phyloP scores from a whole-genome alignment of 2,329 filamentous ascomycete genomes.

The Dactylellina drechsleri region DNA sequence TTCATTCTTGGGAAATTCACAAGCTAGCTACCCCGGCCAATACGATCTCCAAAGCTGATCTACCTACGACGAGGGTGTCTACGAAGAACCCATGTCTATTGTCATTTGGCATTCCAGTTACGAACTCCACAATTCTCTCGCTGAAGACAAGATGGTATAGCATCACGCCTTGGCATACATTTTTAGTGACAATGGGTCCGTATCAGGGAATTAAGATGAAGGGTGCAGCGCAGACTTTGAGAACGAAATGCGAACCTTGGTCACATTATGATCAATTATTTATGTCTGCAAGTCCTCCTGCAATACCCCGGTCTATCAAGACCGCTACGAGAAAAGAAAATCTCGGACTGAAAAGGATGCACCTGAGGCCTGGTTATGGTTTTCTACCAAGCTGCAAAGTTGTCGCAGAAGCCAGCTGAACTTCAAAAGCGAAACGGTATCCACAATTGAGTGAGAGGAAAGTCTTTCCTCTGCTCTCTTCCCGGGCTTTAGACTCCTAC shows the following conservation, averaged over 20 bases:
- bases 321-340: conserved; percentile 20
- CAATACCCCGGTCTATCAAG: conserved; percentile 22
- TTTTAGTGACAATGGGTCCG: conserved; percentile 28
- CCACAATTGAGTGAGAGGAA: conserved; percentile 37
- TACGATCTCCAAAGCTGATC: conserved; percentile 48
- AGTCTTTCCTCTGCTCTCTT: conserved; percentile 33
- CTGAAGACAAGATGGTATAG: conserved; percentile 33
- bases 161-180: conserved; percentile 26
- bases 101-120: conserved; percentile 38
- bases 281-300: conserved; percentile 22
- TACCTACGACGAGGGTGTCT: conserved; percentile 19
- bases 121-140: conserved; percentile 46
- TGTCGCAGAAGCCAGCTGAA: conserved; percentile 21
- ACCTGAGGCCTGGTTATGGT: conserved; percentile 34
- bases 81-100: conserved; percentile 22
- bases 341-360: conserved; percentile 25
- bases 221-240: conserved; percentile 31
- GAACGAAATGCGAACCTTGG: conserved; percentile 37
- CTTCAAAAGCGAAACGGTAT: conserved; percentile 50
- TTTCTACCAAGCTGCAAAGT: conserved; percentile 13
- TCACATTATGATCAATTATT: conserved; percentile 39
- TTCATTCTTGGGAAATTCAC: conserved; percentile 40
- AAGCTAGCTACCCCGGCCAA: conserved; percentile 24
- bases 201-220: conserved; percentile 52
- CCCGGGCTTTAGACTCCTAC: conserved; percentile 48